phyloP scores from a whole-genome alignment of 2,329 filamentous ascomycete genomes.

The Venturia nashicola region DNA sequence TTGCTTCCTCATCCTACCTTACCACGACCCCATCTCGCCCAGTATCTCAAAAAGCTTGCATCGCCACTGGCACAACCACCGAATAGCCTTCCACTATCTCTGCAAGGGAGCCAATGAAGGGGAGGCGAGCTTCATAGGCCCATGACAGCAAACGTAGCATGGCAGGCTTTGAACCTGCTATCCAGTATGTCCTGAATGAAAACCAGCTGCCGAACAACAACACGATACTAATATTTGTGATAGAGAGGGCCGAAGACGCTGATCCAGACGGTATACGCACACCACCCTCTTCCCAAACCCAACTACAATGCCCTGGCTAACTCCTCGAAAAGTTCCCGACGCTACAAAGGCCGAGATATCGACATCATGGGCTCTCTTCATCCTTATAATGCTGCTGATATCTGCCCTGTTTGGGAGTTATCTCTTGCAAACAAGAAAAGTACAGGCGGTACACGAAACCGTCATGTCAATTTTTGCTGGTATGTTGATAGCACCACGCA shows the following conservation, averaged over 20 bases:
- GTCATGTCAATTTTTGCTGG: conserved; percentile 97
- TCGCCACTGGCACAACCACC: background rate
- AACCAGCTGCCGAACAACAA: background rate
- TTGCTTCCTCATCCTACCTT: background rate
- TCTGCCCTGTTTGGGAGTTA: conserved; percentile 95
- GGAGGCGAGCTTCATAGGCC: background rate
- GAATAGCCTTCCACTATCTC: background rate
- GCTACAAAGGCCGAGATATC: conserved; percentile 87
- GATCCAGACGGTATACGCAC: conserved; percentile 29
- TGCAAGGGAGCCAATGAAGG: conserved; percentile 5
- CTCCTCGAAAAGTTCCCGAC: conserved; percentile 48
- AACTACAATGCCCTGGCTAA: conserved; percentile 20
- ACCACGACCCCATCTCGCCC: background rate
- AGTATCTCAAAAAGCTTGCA: background rate
- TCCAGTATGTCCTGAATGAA: background rate
- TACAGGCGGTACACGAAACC: conserved; percentile 95
- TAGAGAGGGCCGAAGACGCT: conserved; percentile 16
- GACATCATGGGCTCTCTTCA: conserved; percentile 94
- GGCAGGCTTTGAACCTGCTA: conserved; percentile 5
- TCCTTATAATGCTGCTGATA: conserved; percentile 88
- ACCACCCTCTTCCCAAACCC: conserved; percentile 11
- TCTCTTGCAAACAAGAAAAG: conserved; percentile 88
- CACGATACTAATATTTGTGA: background rate
- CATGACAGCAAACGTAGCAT: conserved; percentile 8
- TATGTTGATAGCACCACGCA: conserved; percentile 25